phyloP scores from a whole-genome alignment of 1,284 basidiomycete species.

The Fomitopsis betulina region DNA sequence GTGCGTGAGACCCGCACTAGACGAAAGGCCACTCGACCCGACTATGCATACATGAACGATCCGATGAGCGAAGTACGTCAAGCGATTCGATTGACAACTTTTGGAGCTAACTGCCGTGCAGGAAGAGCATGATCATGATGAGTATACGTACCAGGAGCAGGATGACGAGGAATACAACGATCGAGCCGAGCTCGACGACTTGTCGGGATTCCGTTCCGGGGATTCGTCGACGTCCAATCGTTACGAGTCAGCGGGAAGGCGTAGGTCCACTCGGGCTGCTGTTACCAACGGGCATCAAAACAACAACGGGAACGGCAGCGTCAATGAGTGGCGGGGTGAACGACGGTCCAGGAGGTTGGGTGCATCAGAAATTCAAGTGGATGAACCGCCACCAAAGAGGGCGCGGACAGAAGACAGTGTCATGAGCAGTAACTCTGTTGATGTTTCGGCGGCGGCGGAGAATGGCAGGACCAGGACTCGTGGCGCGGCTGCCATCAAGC shows the following conservation, averaged over 20 bases:
- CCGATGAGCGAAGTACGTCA: conserved; percentile 57
- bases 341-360: conserved; percentile 67
- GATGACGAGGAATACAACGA: conserved; percentile 63
- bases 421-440: conserved; percentile 48
- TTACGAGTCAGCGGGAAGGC: conserved; percentile 37
- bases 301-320: conserved; percentile 41
- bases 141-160: conserved; percentile 48
- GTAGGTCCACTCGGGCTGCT: conserved; percentile 61
- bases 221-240: conserved; percentile 30
- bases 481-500: conserved; percentile 58
- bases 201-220: conserved; percentile 37
- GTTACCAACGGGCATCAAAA: conserved; percentile 52
- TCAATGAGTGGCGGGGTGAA: conserved; percentile 64
- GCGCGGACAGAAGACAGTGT: conserved; percentile 71
- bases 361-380: conserved; percentile 44
- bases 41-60: conserved; percentile 71
- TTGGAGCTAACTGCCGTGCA: conserved; percentile 19
- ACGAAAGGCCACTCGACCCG: conserved; percentile 62
- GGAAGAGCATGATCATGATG: conserved; percentile 61
- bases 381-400: conserved; percentile 54
- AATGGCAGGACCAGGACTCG: conserved; percentile 27
- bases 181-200: conserved; percentile 46
- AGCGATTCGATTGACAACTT: no score
- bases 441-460: conserved; percentile 16
- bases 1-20: conserved; percentile 72